Evolutionary conservation across 495 filamentous ascomycete species (phyloP), one percentile per base, ranked within the genome.

Genomic region (Annulohypoxylon bovei): DNA sequence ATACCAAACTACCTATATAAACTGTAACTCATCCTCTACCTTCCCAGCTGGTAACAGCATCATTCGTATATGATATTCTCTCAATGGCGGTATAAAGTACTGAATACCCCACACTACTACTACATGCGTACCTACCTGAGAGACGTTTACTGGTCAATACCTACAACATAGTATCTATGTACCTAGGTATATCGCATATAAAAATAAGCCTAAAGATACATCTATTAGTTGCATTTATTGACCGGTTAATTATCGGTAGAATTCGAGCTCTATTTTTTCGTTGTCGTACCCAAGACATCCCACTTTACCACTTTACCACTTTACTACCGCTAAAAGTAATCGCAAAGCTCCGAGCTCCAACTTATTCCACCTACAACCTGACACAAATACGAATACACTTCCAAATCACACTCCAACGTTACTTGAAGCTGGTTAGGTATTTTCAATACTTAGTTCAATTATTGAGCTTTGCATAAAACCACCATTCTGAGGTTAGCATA

Each of bases 311-410:
- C 20, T 22, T 3, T 32, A 32, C 30, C 30, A 4, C 3, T 3
- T 3, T 47, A n/a, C 32, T 7, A 22, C 30, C 28, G 53, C 32
- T 56, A 47, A 54, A 42, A 52, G 28, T 33, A 59, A 58, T 58
- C 63, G 63, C 25, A 47, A 67, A 67, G 63, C 63, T 67, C 55
- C 55, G 54, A 67, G 54, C 55, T 67, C 35, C 42, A 52, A 67
- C 46, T 49, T 49, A 53, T 62, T 68, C 57, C 60, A 50, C 58
- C 57, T 33, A 4, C 53, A 46, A 27, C 9, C 22, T 30, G 18
- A 22, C 12, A 14, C 27, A 56, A 18, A 35, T 52, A 27, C 44
- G 27, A 18, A 4, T 32, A 53, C 49, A 20, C 27, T 11, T 25
- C 25, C 28, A 30, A 22, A 37, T 53, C n/a, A 16, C 28, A 32